Conservation (phyloP, 73 alveolate species). For the Paramecium octaurelia region DNA sequence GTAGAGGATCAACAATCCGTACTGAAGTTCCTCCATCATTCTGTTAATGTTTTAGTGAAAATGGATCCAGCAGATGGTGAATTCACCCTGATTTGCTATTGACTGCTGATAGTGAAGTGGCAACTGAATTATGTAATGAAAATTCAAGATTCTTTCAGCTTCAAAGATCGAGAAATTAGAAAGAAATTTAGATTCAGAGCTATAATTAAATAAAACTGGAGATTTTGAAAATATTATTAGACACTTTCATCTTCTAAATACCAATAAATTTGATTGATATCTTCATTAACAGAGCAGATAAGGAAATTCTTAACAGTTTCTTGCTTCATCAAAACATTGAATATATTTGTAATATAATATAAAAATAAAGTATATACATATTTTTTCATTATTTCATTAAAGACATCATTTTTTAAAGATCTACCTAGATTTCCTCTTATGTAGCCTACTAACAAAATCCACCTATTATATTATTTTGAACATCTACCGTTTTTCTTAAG, state of each 20-base stretch:
- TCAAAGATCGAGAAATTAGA: slow-evolving; percentile 13
- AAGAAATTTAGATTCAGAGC: slow-evolving; percentile 20
- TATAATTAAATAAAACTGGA: background rate
- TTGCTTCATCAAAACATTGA: background rate
- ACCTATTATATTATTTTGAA: background rate
- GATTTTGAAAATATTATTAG: background rate
- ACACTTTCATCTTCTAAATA: background rate
- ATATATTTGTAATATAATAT: background rate
- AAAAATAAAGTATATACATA: background rate
- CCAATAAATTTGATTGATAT: background rate
- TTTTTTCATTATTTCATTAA: background rate
- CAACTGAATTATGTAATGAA: background rate
- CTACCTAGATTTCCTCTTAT: background rate
- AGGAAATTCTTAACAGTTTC: slow-evolving; percentile 7
- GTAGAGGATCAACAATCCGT: slow-evolving; percentile 36
- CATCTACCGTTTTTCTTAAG: slow-evolving; percentile 7
- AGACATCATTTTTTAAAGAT: slow-evolving; percentile 10
- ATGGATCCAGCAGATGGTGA: slow-evolving; percentile 43
- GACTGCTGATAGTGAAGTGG: slow-evolving; percentile 53
- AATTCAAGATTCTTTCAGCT: background rate
- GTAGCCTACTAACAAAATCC: background rate
- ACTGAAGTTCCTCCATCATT: slow-evolving; percentile 12
- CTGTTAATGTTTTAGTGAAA: slow-evolving; percentile 19
- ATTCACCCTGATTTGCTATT: slow-evolving; percentile 49
- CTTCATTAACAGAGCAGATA: slow-evolving; percentile 18